Base-by-base conservation (phyloP, 2,329 filamentous ascomycete genomes). In the Colletotrichum sp. region DNA sequence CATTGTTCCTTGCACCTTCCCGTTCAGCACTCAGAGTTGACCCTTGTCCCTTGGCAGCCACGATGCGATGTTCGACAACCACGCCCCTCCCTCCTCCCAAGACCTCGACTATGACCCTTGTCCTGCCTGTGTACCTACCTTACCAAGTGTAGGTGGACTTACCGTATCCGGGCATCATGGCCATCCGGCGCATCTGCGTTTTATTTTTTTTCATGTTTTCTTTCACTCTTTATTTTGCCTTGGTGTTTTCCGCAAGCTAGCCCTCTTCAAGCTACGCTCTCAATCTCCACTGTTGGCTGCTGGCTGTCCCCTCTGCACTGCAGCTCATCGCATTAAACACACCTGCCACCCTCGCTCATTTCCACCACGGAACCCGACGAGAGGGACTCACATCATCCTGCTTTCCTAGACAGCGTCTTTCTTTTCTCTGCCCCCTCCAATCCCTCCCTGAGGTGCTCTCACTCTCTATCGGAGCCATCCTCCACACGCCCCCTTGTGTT, bases 31-130 rank as follows among this genome's bases (percentile, higher is more conserved):
- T 30, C 28, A 34, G 24, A 60, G 64, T 65, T 39, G 28, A 34
- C 71, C 70, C 26, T 65, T 68, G 64, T 59, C 64, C 60, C 73
- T 73, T 73, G 70, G 70, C 73, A 73, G 70, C 70, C 70, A 73
- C 70, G 52, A 24, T 24, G 22, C 13, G 64, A 73, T 73, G 64
- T 48, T 26, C 18, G 44, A 48, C 44, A 22, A 22, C 66, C 66
- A 68, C 48, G 52, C 68, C 57, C 57, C 57, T 36, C 22, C 57
- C 15, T 28, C 26, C 26, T 28, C 26, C 57, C 30, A 32, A 32
- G 30, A 48, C 44, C 48, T 18, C 26, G 8, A 48, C 55, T 16
- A 3, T 7, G 5, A 52, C 55, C 44, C 26, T 74, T 60, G 57
- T 69, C 32, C 36, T 32, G 16, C 39, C 18, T 10, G 16, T 6